Percentiles rank a stretch among this genome's conserved stretches.
Conservation (phyloP, 1,284 basidiomycete genomes). For the Sanghuangporus baumii region DNA sequence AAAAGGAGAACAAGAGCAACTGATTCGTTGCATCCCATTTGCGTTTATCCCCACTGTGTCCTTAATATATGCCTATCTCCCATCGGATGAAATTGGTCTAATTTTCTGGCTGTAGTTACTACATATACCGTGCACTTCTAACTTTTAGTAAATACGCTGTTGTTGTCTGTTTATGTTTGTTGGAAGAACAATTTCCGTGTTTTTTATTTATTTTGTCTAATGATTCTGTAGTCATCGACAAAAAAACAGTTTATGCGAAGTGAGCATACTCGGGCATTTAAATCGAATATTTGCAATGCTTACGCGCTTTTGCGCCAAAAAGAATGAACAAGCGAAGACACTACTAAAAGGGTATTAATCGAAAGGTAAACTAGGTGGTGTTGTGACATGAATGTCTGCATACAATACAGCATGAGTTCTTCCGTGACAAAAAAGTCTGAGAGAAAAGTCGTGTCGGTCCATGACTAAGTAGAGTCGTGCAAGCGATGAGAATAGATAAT, state of each 20-base stretch:
- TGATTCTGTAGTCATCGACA: neutral
- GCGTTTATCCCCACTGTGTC: neutral
- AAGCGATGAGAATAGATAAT: conserved; percentile 7
- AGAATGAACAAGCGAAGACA: neutral
- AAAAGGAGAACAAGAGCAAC: conserved; percentile 21
- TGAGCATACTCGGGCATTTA: neutral
- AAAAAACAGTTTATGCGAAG: neutral
- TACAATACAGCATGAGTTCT: conserved; percentile 10
- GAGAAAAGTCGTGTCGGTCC: conserved; percentile 1
- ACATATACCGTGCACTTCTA: neutral
- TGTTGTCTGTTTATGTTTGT: neutral
- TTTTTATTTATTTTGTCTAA: neutral
- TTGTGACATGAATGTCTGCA: neutral
- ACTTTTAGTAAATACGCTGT: neutral
- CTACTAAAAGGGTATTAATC: neutral
- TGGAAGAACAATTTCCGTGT: neutral
- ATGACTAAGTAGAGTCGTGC: neutral
- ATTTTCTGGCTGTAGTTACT: neutral
- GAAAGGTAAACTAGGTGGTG: neutral
- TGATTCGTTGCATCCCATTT: neutral
- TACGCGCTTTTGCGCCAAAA: neutral
- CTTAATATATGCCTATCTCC: neutral
- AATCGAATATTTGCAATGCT: conserved; percentile 1
- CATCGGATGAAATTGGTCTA: neutral
- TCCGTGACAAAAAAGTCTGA: neutral